Base-by-base conservation (phyloP, 345 rosid species). In the Cardiospermum halicacabum region DNA sequence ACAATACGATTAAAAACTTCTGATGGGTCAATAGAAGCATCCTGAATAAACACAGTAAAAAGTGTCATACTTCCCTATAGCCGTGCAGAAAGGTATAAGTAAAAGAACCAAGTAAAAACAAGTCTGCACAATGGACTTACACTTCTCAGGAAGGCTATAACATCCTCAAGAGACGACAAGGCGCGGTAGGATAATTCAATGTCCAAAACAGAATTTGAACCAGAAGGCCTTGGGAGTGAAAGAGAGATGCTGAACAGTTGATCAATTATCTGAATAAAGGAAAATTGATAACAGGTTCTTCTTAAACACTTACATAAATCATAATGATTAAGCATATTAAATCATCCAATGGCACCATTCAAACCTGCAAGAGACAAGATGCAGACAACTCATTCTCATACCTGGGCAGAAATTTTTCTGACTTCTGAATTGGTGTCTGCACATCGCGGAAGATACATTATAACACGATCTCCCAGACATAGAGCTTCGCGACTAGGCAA, bases 11-110 rank as follows among this genome's bases (percentile, higher is more conserved):
- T 90, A 62, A 88, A 93, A 80, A 93, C 94, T 78, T 93, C 96
- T 16, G 98, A 93, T 43, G 97, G 98, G 75, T 93, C 98, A 66
- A 93, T 93, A 51, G 98, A 93, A 72, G 97, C 89, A 82, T 93
- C 97, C 98, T 93, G 92, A 67, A 75, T 48, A 71, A 25, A 68
- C 55, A 47, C 2, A 56, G 27, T 51, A 19, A 60, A 5, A n/a
- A 3, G 11, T 25, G 22, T 10, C 47, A 51, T 22, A 24, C 11
- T 50, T 47, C 28, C 60, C 19, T 48, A 27, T 48, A 16, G 21
- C 53, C 66, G 42, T 60, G 48, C 59, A 49, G 40, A 57, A 62
- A 56, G 27, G 42, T 53, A 21, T 39, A 56, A 61, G 45, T 49
- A 62, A 21, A 53, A 12, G 15, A 37, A 25, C n/a, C 25, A 15